phyloP scores from a whole-genome alignment of 441 rosid species.

The Bruguiera hainesii region DNA sequence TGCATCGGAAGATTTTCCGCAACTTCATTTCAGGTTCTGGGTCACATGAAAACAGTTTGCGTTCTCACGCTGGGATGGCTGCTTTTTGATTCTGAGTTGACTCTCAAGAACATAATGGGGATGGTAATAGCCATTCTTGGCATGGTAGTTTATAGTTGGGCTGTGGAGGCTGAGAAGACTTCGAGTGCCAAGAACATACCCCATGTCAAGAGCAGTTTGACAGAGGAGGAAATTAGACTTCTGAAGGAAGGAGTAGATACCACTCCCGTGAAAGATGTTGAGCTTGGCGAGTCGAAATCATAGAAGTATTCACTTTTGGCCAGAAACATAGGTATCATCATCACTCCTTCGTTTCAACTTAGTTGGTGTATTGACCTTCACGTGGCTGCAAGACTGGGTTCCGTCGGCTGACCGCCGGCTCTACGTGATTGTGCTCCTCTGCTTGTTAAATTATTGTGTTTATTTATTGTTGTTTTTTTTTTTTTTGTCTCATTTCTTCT shows the following conservation, averaged over 20 bases:
- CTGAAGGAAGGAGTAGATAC: conserved; percentile 69
- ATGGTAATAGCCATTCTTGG: conserved; percentile 74
- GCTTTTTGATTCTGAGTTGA: conserved; percentile 68
- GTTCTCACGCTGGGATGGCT: conserved; percentile 86
- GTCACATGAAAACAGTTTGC: conserved; percentile 91
- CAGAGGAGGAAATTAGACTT: conserved; percentile 83
- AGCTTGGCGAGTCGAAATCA: conserved; percentile 61
- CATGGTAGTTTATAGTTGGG: conserved; percentile 89
- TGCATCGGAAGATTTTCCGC: conserved; percentile 95
- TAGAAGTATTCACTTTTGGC: conserved; percentile 23
- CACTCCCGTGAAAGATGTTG: conserved; percentile 55
- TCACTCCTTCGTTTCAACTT: conserved; percentile 4
- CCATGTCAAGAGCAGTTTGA: conserved; percentile 50
- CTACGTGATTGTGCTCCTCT: conserved; percentile 16
- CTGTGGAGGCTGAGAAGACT: conserved; percentile 62
- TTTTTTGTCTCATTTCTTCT: conserved; percentile 17
- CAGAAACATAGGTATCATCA: conserved; percentile 8
- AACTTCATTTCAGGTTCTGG: conserved; percentile 81
- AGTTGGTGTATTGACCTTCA: conserved; percentile 16
- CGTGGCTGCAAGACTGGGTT: conserved; percentile 18
- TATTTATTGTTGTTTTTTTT: conserved; percentile 14
- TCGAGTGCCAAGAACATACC: conserved; percentile 35
- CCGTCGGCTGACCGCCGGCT: conserved; percentile 9
- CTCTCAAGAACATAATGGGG: conserved; percentile 75
- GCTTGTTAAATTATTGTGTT: conserved; percentile 16